phyloP scores from a whole-genome alignment of 805 yeast species.

The Yarrowia keelungensis region DNA sequence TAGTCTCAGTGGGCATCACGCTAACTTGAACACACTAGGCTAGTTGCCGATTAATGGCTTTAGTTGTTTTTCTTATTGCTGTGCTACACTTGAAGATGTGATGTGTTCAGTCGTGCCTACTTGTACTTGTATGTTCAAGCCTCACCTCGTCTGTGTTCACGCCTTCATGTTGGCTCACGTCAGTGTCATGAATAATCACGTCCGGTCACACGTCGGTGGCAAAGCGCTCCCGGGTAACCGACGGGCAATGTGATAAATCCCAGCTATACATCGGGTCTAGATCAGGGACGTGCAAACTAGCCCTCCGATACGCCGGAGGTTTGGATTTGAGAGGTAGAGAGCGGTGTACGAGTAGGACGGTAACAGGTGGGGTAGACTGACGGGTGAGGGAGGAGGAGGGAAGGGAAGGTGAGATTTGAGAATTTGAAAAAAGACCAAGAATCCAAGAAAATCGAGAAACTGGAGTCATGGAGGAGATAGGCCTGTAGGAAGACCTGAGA shows the following conservation, averaged over 20 bases:
- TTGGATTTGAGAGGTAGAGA: background rate
- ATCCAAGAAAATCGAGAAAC: too few species aligned
- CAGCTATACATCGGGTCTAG: constrained; percentile 14
- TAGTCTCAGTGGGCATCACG: constrained; percentile 38
- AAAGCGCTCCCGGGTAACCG: background rate
- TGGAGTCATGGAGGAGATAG: too few species aligned
- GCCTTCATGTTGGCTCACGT: too few species aligned
- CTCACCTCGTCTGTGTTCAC: too few species aligned
- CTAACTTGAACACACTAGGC: constrained; percentile 17
- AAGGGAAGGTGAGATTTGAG: too few species aligned
- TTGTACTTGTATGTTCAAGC: too few species aligned
- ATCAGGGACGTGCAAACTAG: constrained; percentile 16
- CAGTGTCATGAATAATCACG: background rate
- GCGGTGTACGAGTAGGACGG: too few species aligned
- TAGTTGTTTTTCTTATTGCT: background rate
- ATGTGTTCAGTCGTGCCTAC: background rate
- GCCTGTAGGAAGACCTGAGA: too few species aligned
- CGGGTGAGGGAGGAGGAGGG: too few species aligned
- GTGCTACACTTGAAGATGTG: background rate
- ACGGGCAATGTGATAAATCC: background rate
- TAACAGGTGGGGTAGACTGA: too few species aligned
- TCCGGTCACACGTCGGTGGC: background rate
- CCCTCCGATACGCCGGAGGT: constrained; percentile 23
- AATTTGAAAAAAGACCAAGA: background rate
- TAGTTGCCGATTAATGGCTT: constrained; percentile 26